Evolutionary conservation across 306 rosid species (phyloP).

Genomic region (Quercus bicolor): DNA sequence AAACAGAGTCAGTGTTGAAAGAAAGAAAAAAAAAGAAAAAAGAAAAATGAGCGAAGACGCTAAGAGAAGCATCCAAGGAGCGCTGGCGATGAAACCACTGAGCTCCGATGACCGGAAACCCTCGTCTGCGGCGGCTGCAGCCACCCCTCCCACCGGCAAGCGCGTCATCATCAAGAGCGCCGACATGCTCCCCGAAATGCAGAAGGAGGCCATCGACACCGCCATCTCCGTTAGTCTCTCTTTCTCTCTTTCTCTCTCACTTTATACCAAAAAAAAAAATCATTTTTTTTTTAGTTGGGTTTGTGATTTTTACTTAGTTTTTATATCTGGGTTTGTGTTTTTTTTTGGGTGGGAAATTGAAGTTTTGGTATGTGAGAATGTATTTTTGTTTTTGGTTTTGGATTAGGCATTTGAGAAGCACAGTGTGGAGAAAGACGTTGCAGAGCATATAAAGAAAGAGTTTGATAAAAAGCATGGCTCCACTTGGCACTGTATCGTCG

Average conservation of each 20-base stretch:
- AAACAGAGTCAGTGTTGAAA: neutral
- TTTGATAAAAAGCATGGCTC: conserved; percentile 87
- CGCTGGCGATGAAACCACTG: conserved; percentile 39
- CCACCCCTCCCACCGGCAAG: conserved; percentile 37
- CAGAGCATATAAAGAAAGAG: conserved; percentile 89
- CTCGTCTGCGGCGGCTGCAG: conserved; percentile 32
- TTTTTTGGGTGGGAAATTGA: neutral
- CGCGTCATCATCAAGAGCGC: conserved; percentile 87
- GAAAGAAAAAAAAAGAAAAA: neutral
- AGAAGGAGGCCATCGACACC: conserved; percentile 85
- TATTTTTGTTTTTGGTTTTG: neutral
- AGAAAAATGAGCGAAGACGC: conserved; percentile 60
- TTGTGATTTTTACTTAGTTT: conserved; percentile 12
- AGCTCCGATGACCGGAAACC: conserved; percentile 73
- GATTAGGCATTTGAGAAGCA: conserved; percentile 83
- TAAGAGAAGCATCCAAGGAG: conserved; percentile 51
- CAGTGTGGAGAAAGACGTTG: conserved; percentile 85
- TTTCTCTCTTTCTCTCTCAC: neutral
- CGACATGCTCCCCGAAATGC: conserved; percentile 82
- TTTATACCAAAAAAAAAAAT: neutral
- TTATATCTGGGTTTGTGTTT: neutral
- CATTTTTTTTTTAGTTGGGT: neutral
- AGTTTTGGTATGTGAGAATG: neutral
- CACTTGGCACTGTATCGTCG: conserved; percentile 98
- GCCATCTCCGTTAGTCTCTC: conserved; percentile 67